Evolutionary conservation across 805 yeast genomes (phyloP).

Genomic region (Ogataea polymorpha): DNA sequence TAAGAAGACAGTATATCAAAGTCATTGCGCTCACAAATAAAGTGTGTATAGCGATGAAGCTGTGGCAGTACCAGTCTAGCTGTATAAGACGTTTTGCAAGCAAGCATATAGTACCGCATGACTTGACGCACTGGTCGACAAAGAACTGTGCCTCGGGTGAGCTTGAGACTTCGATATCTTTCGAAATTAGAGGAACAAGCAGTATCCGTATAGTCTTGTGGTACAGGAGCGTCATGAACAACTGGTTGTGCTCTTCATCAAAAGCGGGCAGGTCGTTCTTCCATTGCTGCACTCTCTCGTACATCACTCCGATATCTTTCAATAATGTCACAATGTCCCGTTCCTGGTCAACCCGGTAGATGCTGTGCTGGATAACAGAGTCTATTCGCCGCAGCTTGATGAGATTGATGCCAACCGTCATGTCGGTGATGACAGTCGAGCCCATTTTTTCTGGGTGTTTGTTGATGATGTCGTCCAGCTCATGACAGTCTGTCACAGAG

Average conservation of each 20-base stretch:
- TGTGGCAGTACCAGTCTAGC: slow-evolving; percentile 23
- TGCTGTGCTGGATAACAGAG: slow-evolving; percentile 17
- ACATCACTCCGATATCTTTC: slow-evolving; percentile 9
- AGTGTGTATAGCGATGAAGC: slow-evolving; percentile 22
- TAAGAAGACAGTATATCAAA: slow-evolving; percentile 20
- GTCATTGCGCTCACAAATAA: slow-evolving; percentile 26
- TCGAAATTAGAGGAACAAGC: slow-evolving; percentile 19
- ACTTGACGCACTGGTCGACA: slow-evolving; percentile 20
- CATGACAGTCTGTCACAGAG: slow-evolving; percentile 15
- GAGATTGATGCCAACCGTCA: slow-evolving; percentile 14
- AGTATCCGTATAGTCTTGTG: slow-evolving; percentile 21
- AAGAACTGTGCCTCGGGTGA: slow-evolving; percentile 13
- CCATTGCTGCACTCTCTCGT: slow-evolving; percentile 16
- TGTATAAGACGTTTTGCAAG: slow-evolving; percentile 21
- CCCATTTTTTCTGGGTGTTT: slow-evolving; percentile 18
- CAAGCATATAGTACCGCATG: slow-evolving; percentile 23
- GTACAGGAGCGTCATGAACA: slow-evolving; percentile 17
- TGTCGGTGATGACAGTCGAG: slow-evolving; percentile 15
- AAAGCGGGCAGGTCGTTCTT: slow-evolving; percentile 15
- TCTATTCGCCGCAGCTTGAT: slow-evolving; percentile 19
- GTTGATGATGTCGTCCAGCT: slow-evolving; percentile 18
- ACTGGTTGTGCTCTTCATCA: slow-evolving; percentile 12
- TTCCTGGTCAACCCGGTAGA: slow-evolving; percentile 22
- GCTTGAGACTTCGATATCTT: slow-evolving; percentile 5
- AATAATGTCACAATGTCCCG: slow-evolving; percentile 10